Percentiles rank a stretch among this genome's conserved stretches.
phyloP scores from a whole-genome alignment of 2,329 filamentous ascomycete species.

The Fusarium sp. region DNA sequence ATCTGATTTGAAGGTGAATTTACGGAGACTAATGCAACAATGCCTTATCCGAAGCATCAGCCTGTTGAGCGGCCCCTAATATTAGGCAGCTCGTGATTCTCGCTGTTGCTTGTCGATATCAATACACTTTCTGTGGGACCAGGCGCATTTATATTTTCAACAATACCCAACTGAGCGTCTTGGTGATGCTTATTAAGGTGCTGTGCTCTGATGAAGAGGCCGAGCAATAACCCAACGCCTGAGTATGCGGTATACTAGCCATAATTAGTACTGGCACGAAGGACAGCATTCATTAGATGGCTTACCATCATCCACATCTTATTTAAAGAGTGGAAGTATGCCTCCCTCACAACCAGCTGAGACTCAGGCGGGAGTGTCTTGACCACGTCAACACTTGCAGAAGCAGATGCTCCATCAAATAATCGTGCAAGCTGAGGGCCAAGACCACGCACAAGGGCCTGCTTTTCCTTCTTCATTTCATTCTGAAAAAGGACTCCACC shows the following conservation, averaged over 20 bases:
- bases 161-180: constrained; percentile 40
- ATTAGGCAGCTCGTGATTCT: neutral
- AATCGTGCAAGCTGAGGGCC: constrained; percentile 61
- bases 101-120: neutral
- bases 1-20: too few relatives aligned
- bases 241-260: constrained; percentile 44
- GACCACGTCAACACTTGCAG: constrained; percentile 71
- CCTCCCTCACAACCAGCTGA: constrained; percentile 44
- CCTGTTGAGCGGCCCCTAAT: neutral
- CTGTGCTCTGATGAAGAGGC: constrained; percentile 45
- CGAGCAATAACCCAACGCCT: constrained; percentile 26
- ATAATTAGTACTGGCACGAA: neutral
- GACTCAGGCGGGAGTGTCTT: constrained; percentile 37
- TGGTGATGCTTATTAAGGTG: constrained; percentile 45
- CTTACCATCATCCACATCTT: constrained; percentile 53
- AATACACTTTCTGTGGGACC: neutral
- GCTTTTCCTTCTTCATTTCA: constrained; percentile 68
- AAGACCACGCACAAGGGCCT: constrained; percentile 62
- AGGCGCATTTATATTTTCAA: neutral
- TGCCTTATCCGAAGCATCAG: neutral
- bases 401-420: constrained; percentile 69
- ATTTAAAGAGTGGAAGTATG: constrained; percentile 48
- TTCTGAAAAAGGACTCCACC: constrained; percentile 82
- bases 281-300: too few relatives aligned
- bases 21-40: too few relatives aligned